Conservation (phyloP, 306 rosid species). For the Rubus idaeus region DNA sequence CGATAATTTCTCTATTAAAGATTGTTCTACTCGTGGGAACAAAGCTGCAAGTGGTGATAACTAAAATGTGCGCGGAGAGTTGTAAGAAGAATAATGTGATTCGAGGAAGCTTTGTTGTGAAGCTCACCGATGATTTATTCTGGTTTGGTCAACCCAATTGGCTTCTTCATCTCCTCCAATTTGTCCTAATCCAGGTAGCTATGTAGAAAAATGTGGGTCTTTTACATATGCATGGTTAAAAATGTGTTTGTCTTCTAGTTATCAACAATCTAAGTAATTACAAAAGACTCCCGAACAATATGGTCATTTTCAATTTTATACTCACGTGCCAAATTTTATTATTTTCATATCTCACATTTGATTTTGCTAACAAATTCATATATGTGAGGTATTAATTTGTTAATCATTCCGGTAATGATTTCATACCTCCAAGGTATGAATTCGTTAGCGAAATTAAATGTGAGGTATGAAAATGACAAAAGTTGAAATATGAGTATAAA, state of each 20-base stretch:
- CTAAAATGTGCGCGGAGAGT: constrained; percentile 59
- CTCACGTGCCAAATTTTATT: too few relatives aligned
- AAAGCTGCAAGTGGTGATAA: constrained; percentile 57
- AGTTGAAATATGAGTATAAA: too few relatives aligned
- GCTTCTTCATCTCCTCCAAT: constrained; percentile 58
- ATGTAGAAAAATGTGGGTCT: neutral
- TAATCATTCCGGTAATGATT: too few relatives aligned
- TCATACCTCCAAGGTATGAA: too few relatives aligned
- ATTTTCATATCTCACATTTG: too few relatives aligned
- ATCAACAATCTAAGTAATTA: neutral
- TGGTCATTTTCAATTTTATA: too few relatives aligned
- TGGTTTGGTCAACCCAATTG: constrained; percentile 62
- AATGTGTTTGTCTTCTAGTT: neutral
- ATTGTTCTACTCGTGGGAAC: constrained; percentile 59
- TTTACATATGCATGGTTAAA: neutral
- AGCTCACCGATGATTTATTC: constrained; percentile 51
- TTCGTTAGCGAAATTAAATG: too few relatives aligned
- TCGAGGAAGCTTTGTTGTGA: constrained; percentile 52
- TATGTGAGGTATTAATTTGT: too few relatives aligned
- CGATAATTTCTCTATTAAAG: constrained; percentile 23
- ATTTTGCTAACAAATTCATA: too few relatives aligned
- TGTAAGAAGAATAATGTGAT: constrained; percentile 43
- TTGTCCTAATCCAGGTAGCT: constrained; percentile 58
- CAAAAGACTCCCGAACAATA: too few relatives aligned
- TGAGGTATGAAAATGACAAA: too few relatives aligned